These are phyloP conservation scores for Endocarpon pusillum DNA, from an alignment of 495 filamentous ascomycete genomes.

Conservation along the genomic window DNA sequence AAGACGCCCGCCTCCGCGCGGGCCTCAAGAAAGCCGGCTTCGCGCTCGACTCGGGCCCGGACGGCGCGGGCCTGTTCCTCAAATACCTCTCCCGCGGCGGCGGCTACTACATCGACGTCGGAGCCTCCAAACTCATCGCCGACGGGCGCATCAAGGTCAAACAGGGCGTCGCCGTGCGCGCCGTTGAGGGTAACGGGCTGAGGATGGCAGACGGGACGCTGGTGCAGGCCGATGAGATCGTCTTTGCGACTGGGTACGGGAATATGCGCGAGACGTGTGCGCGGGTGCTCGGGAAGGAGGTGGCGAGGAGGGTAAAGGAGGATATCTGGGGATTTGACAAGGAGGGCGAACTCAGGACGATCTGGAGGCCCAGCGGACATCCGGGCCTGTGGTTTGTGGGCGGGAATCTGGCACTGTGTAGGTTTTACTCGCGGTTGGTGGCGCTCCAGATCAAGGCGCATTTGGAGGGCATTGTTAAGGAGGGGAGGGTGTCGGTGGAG, in stretches of 20 bases:
- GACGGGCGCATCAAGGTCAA: too few species aligned
- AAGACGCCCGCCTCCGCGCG: slow-evolving; percentile 10
- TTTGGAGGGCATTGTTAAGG: slow-evolving; percentile 12
- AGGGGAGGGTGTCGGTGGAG: too few species aligned
- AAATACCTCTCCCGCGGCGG: slow-evolving; percentile 66
- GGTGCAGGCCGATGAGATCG: slow-evolving; percentile 19
- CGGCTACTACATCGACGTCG: slow-evolving; percentile 26
- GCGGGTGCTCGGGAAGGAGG: slow-evolving; percentile 14
- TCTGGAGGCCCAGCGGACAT: slow-evolving; percentile 20
- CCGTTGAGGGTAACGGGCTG: slow-evolving; percentile 16
- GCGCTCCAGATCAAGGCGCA: slow-evolving; percentile 20
- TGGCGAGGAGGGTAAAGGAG: slow-evolving; percentile 18
- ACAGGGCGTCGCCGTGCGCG: too few species aligned
- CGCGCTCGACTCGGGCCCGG: slow-evolving; percentile 46
- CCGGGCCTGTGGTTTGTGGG: slow-evolving; percentile 23
- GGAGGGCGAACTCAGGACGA: slow-evolving; percentile 22
- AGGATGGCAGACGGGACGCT: slow-evolving; percentile 18
- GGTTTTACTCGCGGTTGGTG: slow-evolving; percentile 21
- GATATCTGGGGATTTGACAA: slow-evolving; percentile 21
- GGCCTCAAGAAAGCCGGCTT: slow-evolving; percentile 53
- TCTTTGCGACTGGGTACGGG: slow-evolving; percentile 24
- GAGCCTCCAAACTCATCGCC: slow-evolving; percentile 17
- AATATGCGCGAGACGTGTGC: slow-evolving; percentile 12
- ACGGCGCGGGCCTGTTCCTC: slow-evolving; percentile 43
- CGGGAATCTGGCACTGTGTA: slow-evolving; percentile 16